Conservation (phyloP, 148 eudicot genomes). For the Rhododendron vialii region DNA sequence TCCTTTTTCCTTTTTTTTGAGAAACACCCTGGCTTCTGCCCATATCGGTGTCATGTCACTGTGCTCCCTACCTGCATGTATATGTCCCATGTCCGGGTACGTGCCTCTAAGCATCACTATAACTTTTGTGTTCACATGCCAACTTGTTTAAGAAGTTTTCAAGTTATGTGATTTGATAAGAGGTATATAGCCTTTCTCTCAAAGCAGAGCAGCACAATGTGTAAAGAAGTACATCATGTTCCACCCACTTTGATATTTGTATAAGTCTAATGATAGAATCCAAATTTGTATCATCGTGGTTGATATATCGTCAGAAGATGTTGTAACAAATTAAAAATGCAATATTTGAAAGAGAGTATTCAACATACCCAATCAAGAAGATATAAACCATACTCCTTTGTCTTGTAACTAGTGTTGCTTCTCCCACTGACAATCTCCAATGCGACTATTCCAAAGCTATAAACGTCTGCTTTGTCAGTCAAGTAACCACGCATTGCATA, state of each 20-base stretch:
- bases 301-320: background rate
- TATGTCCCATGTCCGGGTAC: background rate
- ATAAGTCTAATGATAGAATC: background rate
- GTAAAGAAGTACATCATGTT: no score
- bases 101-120: background rate
- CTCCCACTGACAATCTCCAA: constrained; percentile 39
- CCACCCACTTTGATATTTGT: background rate
- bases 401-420: constrained; percentile 21
- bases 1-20: no score
- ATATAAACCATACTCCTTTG: constrained; percentile 22
- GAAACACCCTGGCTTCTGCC: no score
- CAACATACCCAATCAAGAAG: constrained; percentile 39
- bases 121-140: background rate
- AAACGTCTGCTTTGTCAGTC: constrained; percentile 43
- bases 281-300: background rate
- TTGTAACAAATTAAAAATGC: background rate
- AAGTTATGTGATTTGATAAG: background rate
- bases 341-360: background rate
- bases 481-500: constrained; percentile 31
- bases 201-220: background rate
- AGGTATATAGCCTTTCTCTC: background rate
- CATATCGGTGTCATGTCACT: background rate
- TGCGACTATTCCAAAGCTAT: constrained; percentile 38
- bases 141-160: background rate
- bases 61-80: background rate